phyloP scores from a whole-genome alignment of 1,139 yeast genomes.

The Kodamaea sp. region DNA sequence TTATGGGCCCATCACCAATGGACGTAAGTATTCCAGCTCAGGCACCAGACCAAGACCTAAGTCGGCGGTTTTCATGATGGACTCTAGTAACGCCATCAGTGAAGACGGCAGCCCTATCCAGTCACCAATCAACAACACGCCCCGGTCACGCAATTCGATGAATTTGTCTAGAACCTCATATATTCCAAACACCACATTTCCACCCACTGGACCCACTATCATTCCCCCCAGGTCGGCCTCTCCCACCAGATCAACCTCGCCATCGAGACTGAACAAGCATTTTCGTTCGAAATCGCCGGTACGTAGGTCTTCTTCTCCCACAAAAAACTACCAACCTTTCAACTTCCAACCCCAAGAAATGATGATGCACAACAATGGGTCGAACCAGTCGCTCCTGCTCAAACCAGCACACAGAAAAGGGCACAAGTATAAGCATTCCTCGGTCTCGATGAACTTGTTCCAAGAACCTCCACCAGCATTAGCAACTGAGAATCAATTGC shows the following conservation, averaged over 20 bases:
- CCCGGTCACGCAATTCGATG: constrained; percentile 24
- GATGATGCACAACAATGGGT: constrained; percentile 31
- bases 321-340: constrained; percentile 47
- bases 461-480: constrained; percentile 77
- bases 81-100: constrained; percentile 28
- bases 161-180: constrained; percentile 13
- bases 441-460: constrained; percentile 94
- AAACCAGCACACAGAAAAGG: constrained; percentile 85
- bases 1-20: constrained; percentile 4
- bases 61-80: constrained; percentile 38
- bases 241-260: constrained; percentile 36
- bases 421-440: constrained; percentile 92
- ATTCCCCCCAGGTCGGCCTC: constrained; percentile 23
- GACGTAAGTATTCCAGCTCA: constrained; percentile 16
- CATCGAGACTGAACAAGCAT: constrained; percentile 34
- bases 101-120: constrained; percentile 31
- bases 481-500: constrained; percentile 49
- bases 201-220: constrained; percentile 16
- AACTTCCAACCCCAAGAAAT: constrained; percentile 50
- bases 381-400: constrained; percentile 30
- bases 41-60: constrained; percentile 34
- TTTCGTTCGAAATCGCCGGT: constrained; percentile 38
- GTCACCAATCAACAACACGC: constrained; percentile 22
- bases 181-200: constrained; percentile 12
- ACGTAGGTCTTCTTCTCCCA: constrained; percentile 43